Percentiles rank a stretch among this genome's conserved stretches.
Evolutionary conservation across 2,329 filamentous ascomycete species (phyloP).

Genomic region (Stromatinia cepivora): DNA sequence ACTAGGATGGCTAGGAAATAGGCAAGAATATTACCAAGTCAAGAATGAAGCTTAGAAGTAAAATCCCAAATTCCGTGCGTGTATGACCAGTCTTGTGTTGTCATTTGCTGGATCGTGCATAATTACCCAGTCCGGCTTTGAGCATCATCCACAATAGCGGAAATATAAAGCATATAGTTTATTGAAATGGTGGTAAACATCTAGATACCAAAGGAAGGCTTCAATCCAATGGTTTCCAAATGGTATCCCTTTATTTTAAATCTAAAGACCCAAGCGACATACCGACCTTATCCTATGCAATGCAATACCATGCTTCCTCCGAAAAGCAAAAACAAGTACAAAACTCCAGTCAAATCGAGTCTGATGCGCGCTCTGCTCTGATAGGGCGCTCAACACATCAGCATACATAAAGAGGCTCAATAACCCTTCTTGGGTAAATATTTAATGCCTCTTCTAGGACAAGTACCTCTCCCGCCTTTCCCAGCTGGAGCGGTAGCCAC

Average conservation of each 20-base stretch:
- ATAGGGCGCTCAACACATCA: neutral
- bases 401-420: neutral
- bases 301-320: neutral
- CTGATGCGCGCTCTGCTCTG: neutral
- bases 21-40: too few relatives aligned
- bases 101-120: too few relatives aligned
- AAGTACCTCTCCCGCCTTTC: slow-evolving; percentile 26
- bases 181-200: too few relatives aligned
- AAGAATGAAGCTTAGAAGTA: too few relatives aligned
- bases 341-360: neutral
- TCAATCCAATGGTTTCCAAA: neutral
- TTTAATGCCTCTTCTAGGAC: slow-evolving; percentile 27
- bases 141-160: too few relatives aligned
- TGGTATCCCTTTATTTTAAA: neutral
- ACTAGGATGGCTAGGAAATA: too few relatives aligned
- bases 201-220: too few relatives aligned
- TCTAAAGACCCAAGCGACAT: neutral
- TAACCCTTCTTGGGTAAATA: slow-evolving; percentile 28
- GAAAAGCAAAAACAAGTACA: neutral
- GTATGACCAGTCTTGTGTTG: too few relatives aligned
- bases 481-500: slow-evolving; percentile 28
- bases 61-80: too few relatives aligned
- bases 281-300: neutral
- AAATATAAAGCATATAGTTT: too few relatives aligned
- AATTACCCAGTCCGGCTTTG: too few relatives aligned